Base-by-base conservation (phyloP, 2,329 filamentous ascomycete genomes). In the Trichothecium sympodiale region DNA sequence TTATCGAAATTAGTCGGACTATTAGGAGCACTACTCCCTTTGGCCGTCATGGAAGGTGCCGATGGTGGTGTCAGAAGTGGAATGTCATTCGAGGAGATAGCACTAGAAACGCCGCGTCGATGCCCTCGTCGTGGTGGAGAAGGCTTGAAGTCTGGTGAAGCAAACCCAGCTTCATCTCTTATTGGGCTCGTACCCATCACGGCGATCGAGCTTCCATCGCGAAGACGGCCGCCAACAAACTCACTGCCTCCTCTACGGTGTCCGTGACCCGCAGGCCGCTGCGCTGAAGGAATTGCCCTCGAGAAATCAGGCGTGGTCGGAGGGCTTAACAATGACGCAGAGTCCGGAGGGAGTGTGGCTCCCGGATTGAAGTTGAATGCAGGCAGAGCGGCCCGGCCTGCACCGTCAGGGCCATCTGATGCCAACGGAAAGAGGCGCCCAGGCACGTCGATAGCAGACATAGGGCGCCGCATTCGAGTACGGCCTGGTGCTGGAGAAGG, bases 181-280 rank as follows among this genome's bases (percentile, higher is more conserved):
- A 77, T 81, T 18, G 81, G 79, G 48, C 79, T 86, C 10, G 74
- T 73, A 55, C 75, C 83, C 60, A 83, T 67, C 7, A 75, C 60
- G 8, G 71, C 70, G 34, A 77, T 74, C 1, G 70, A 64, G 33
- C 70, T 73, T 10, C 73, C 61, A 57, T 67, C 57, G 46, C 75
- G 64, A 45, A 71, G 60, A 46, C 80, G 81, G 7, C 82, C 83
- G 27, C 85, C 85, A 32, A 93, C 83, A 49, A 93, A 87, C 54
- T 94, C 87, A 53, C 87, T 94, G 18, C 78, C 82, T 36, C 83
- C 83, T 49, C 88, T 74, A 48, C 80, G 72, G 55, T 94, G 88
- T 20, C 81, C 78, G 52, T 87, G 83, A 16, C 79, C 77, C 23
- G 62, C 60, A 17, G 71, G 62, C 41, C 74, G 67, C 15, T 70